Evolutionary conservation across 192 early-diverging fungal species (phyloP).

Genomic region (Coemansia aciculifera): DNA sequence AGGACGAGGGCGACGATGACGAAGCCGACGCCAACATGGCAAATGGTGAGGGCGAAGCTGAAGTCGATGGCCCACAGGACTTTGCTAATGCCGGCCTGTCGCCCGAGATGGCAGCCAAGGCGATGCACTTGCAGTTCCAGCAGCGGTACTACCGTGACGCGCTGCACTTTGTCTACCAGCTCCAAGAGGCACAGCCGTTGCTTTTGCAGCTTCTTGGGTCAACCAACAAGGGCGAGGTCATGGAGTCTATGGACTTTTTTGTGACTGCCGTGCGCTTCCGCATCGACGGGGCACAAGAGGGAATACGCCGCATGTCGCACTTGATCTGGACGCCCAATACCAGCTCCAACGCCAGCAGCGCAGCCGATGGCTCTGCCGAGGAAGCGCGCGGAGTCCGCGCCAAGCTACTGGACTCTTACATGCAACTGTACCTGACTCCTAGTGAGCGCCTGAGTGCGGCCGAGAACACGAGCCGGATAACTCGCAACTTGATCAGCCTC

Average conservation of each 20-base stretch:
- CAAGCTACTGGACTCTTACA: constrained; percentile 77
- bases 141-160: constrained; percentile 86
- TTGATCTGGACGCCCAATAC: constrained; percentile 83
- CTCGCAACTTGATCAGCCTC: constrained; percentile 63
- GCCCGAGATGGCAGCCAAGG: constrained; percentile 56
- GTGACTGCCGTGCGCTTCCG: constrained; percentile 80
- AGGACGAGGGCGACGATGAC: constrained; percentile 26
- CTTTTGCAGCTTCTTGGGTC: constrained; percentile 86
- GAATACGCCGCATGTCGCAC: constrained; percentile 92
- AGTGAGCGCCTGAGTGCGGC: constrained; percentile 39
- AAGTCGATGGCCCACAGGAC: constrained; percentile 41
- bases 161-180: constrained; percentile 79
- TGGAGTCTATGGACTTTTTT: constrained; percentile 97
- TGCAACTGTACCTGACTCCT: constrained; percentile 73
- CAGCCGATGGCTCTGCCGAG: constrained; percentile 47
- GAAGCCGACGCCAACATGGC: constrained; percentile 13
- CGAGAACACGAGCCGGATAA: constrained; percentile 59
- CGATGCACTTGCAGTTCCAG: constrained; percentile 57
- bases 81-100: constrained; percentile 40
- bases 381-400: constrained; percentile 71
- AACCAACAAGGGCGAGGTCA: constrained; percentile 87
- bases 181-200: constrained; percentile 73
- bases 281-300: constrained; percentile 80
- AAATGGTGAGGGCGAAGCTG: constrained; percentile 26
- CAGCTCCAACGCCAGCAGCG: constrained; percentile 26